Conservation (phyloP, 495 filamentous ascomycete species). For the Talaromyces borbonicus region DNA sequence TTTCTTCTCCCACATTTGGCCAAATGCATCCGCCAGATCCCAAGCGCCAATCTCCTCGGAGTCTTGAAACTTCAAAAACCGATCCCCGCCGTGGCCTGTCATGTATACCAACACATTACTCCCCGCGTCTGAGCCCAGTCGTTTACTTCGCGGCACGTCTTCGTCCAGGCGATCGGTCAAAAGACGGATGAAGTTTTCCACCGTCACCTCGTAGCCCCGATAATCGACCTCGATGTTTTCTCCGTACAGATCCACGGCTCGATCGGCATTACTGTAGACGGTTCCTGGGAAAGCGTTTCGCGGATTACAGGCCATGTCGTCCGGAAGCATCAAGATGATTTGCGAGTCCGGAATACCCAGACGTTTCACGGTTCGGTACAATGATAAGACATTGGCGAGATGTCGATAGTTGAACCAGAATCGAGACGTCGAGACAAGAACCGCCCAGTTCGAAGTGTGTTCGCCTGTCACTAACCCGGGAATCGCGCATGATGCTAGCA, state of each 20-base stretch:
- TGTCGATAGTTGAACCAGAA: conserved; percentile 99
- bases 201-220: conserved; percentile 94
- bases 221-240: conserved; percentile 99
- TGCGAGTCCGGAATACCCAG: conserved; percentile 97
- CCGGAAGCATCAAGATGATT: conserved; percentile 98
- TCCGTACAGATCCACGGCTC: conserved; percentile 90
- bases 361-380: conserved; percentile 97
- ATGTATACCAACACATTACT: conserved; percentile 98
- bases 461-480: conserved; percentile 28
- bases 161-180: conserved; percentile 87
- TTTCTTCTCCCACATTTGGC: conserved; percentile 99
- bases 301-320: conserved; percentile 99
- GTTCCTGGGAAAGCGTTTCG: conserved; percentile 96
- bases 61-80: conserved; percentile 97
- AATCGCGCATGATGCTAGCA: neutral
- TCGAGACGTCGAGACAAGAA: conserved; percentile 93
- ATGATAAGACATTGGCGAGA: conserved; percentile 91
- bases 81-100: conserved; percentile 98
- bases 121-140: conserved; percentile 81
- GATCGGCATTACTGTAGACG: conserved; percentile 96
- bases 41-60: conserved; percentile 94
- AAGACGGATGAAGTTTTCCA: conserved; percentile 95
- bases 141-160: conserved; percentile 88
- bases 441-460: conserved; percentile 98
- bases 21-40: conserved; percentile 94